Conservation (phyloP, 78 protist genomes). For the Dictyostelium brefeldianum region DNA sequence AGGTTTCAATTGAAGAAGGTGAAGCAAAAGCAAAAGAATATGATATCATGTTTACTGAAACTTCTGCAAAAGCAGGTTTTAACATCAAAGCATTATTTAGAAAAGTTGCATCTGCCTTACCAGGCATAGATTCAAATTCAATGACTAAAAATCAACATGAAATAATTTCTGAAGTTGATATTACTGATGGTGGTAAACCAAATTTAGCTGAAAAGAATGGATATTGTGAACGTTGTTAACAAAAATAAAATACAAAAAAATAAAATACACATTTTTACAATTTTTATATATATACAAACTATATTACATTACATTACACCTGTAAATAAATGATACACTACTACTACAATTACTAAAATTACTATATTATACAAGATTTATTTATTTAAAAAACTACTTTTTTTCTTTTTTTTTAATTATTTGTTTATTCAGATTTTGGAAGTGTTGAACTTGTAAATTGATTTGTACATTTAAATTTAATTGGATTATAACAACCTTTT, state of each 20-base stretch:
- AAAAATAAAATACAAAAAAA: not conserved
- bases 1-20: constrained; percentile 96
- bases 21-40: constrained; percentile 95
- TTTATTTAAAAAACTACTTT: not conserved
- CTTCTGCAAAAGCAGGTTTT: constrained; percentile 96
- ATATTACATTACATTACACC: no score
- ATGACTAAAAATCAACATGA: constrained; percentile 41
- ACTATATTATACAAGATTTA: not conserved
- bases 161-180: not conserved
- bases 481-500: not conserved
- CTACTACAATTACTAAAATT: not conserved
- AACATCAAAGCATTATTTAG: constrained; percentile 93
- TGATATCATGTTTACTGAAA: constrained; percentile 95
- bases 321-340: not conserved
- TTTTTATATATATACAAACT: not conserved
- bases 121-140: constrained; percentile 80
- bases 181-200: not conserved
- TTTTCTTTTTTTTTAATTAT: not conserved
- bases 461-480: not conserved
- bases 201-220: not conserved
- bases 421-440: not conserved
- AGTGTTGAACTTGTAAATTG: not conserved
- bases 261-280: not conserved
- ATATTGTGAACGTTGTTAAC: not conserved
- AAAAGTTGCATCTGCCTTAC: constrained; percentile 85